Conservation (phyloP, 2,329 filamentous ascomycete genomes). For the Aspergillus amoenus region DNA sequence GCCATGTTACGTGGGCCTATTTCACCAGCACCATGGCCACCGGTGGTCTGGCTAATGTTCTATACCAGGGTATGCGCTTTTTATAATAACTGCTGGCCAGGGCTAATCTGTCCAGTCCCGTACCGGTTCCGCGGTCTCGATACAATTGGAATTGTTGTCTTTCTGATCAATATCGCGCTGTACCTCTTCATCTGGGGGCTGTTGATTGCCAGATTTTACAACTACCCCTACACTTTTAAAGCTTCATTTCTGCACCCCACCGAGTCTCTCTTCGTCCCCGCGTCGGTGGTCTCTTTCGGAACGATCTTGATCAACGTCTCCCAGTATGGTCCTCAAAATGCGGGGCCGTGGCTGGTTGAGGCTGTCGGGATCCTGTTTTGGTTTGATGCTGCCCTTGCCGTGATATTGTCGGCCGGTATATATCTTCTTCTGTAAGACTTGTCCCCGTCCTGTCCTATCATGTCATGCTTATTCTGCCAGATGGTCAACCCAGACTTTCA, state of each 20-base stretch:
- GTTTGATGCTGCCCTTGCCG: slow-evolving; percentile 57
- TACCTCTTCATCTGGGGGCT: slow-evolving; percentile 55
- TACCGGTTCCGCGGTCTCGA: slow-evolving; percentile 61
- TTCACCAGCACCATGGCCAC: slow-evolving; percentile 72
- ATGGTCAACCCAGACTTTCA: slow-evolving; percentile 7
- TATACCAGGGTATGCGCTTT: slow-evolving; percentile 43
- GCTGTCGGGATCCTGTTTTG: slow-evolving; percentile 65
- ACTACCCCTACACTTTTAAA: slow-evolving; percentile 50
- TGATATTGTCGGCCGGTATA: too few species aligned
- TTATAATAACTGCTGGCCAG: too few species aligned
- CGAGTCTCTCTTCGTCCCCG: slow-evolving; percentile 63
- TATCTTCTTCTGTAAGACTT: too few species aligned
- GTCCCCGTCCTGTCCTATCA: background rate
- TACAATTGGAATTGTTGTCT: slow-evolving; percentile 64
- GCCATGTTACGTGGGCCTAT: slow-evolving; percentile 63
- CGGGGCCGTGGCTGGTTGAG: slow-evolving; percentile 56
- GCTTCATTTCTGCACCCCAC: slow-evolving; percentile 59
- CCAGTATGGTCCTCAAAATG: slow-evolving; percentile 58
- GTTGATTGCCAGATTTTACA: slow-evolving; percentile 58
- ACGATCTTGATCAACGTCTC: slow-evolving; percentile 65
- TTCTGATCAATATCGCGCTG: slow-evolving; percentile 63
- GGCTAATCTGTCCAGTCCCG: slow-evolving; percentile 41
- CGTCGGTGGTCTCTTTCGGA: slow-evolving; percentile 58
- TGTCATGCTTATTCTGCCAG: slow-evolving; percentile 4
- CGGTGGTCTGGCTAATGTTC: slow-evolving; percentile 62